These are phyloP conservation scores for Aspergillus sp. DNA, from an alignment of 2,329 filamentous ascomycete genomes.

Conservation along the genomic window DNA sequence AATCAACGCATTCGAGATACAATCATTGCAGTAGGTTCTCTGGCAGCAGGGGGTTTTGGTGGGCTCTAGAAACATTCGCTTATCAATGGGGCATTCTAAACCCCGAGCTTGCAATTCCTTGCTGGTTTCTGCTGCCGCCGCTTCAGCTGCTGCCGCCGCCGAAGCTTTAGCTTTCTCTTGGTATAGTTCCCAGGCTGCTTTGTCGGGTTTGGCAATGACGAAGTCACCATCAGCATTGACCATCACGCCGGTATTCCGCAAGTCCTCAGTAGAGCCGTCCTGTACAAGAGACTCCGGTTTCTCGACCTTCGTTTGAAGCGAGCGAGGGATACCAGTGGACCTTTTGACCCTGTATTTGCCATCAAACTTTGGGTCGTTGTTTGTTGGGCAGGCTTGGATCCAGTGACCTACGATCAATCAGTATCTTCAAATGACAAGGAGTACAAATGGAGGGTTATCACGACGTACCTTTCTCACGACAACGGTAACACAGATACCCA, in stretches of 20 bases:
- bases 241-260: constrained; percentile 88
- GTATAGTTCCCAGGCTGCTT: constrained; percentile 94
- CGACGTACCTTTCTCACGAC: constrained; percentile 74
- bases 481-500: constrained; percentile 94
- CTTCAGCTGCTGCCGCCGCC: constrained; percentile 77
- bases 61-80: constrained; percentile 96
- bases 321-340: constrained; percentile 93
- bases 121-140: constrained; percentile 72
- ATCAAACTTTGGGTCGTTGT: constrained; percentile 94
- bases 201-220: constrained; percentile 93
- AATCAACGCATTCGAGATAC: constrained; percentile 98
- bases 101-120: constrained; percentile 86
- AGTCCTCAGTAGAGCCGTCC: constrained; percentile 73
- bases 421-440: constrained; percentile 26
- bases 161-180: constrained; percentile 90
- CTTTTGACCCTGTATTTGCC: constrained; percentile 90
- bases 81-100: constrained; percentile 92
- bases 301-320: constrained; percentile 92
- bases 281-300: constrained; percentile 76
- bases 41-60: constrained; percentile 98
- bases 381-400: constrained; percentile 98
- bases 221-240: constrained; percentile 97
- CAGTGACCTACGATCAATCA: constrained; percentile 67
- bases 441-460: background rate
- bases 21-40: constrained; percentile 98